Conservation (phyloP, 2,329 filamentous ascomycete species). For the Exserohilum turcica region DNA sequence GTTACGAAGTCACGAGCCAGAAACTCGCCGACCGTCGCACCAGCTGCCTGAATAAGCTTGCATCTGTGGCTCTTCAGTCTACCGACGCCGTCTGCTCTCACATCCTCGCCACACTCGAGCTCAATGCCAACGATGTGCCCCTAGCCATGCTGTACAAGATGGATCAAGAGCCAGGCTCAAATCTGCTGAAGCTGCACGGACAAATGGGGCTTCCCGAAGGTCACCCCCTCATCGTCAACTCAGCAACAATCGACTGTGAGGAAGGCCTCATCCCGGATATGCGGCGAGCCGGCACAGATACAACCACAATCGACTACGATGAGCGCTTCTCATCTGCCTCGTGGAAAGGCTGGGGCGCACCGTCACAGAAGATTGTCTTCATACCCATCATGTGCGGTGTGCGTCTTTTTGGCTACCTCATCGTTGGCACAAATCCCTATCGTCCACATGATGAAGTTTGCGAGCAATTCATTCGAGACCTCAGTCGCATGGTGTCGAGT, state of each 20-base stretch:
- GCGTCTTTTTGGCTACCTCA: conserved; percentile 35
- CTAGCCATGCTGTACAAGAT: conserved; percentile 39
- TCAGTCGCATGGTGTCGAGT: conserved; percentile 40
- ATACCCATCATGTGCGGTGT: conserved; percentile 31
- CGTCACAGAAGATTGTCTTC: conserved; percentile 34
- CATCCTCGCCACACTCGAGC: conserved; percentile 36
- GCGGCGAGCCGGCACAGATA: conserved; percentile 29
- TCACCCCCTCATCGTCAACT: conserved; percentile 34
- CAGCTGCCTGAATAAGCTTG: conserved; percentile 39
- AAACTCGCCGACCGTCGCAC: conserved; percentile 41
- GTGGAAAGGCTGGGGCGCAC: conserved; percentile 38
- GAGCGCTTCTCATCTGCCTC: conserved; percentile 35
- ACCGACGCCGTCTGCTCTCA: conserved; percentile 31
- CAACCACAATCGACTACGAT: conserved; percentile 33
- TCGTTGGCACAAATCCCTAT: conserved; percentile 46
- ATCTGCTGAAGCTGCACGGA: conserved; percentile 29
- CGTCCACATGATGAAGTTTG: conserved; percentile 40
- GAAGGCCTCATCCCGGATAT: conserved; percentile 39
- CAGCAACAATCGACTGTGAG: conserved; percentile 26
- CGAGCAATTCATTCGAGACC: conserved; percentile 40
- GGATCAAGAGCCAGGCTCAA: conserved; percentile 16
- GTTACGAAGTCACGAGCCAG: conserved; percentile 42
- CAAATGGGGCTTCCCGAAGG: conserved; percentile 35
- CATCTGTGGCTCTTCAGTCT: conserved; percentile 30
- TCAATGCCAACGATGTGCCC: conserved; percentile 37